Evolutionary conservation across 495 filamentous ascomycete genomes (phyloP).

Genomic region (Penicillium macrosclerotiorum): DNA sequence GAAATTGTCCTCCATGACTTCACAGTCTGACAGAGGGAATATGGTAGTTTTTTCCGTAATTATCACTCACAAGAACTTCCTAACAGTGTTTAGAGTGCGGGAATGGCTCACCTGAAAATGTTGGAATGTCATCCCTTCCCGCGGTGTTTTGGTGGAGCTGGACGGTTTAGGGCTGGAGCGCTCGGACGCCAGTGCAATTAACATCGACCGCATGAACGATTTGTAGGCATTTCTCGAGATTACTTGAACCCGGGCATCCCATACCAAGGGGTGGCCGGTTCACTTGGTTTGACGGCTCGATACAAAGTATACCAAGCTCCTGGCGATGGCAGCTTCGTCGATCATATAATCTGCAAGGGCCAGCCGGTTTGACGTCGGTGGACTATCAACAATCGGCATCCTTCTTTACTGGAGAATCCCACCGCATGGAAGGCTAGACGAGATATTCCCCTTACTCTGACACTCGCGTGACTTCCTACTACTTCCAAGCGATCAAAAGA

Average conservation of each 20-base stretch:
- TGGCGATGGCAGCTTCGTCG: conserved; percentile 5
- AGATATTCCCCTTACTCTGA: background rate
- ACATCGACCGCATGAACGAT: background rate
- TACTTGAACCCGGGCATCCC: background rate
- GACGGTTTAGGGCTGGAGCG: conserved; percentile 16
- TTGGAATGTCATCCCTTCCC: conserved; percentile 29
- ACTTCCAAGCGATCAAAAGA: too few relatives aligned
- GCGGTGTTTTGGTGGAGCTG: conserved; percentile 11
- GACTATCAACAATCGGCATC: background rate
- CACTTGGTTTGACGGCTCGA: too few relatives aligned
- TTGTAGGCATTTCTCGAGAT: conserved; percentile 13
- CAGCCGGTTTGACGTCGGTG: conserved; percentile 3
- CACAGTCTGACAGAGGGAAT: too few relatives aligned
- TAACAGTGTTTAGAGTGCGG: background rate
- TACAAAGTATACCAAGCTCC: background rate
- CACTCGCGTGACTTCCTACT: background rate
- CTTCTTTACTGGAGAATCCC: background rate
- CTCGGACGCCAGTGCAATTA: background rate
- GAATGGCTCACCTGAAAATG: conserved; percentile 6
- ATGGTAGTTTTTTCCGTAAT: too few relatives aligned
- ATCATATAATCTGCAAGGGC: conserved; percentile 22
- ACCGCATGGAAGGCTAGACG: background rate
- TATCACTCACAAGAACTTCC: background rate
- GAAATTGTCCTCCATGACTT: too few relatives aligned
- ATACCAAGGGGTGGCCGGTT: conserved; percentile 24